Evolutionary conservation across 2,329 filamentous ascomycete genomes (phyloP).

Genomic region (Niveomyces coronatus): DNA sequence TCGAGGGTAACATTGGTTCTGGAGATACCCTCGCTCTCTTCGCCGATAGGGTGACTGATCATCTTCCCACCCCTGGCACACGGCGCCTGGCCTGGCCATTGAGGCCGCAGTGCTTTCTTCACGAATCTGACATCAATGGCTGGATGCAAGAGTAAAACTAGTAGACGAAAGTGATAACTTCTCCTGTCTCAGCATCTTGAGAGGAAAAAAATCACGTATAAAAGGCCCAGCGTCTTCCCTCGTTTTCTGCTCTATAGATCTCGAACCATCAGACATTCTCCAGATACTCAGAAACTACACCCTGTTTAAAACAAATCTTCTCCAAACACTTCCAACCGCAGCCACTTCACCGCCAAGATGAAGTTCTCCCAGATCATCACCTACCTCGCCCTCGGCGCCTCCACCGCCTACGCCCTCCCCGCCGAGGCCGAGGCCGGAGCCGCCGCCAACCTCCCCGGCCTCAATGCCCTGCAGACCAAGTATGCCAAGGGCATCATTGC

Average conservation of each 20-base stretch:
- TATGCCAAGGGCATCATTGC: conserved; percentile 15
- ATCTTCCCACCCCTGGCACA: no score
- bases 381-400: conserved; percentile 7
- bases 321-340: background rate
- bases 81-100: no score
- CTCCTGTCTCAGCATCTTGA: background rate
- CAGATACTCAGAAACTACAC: background rate
- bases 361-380: conserved; percentile 4
- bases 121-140: no score
- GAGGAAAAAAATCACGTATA: background rate
- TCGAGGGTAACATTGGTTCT: no score
- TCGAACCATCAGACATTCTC: background rate
- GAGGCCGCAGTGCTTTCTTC: no score
- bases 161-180: background rate
- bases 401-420: conserved; percentile 8
- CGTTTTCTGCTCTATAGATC: background rate
- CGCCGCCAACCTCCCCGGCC: conserved; percentile 13
- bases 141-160: background rate
- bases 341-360: background rate
- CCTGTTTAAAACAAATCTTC: background rate
- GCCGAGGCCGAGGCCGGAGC: conserved; percentile 5
- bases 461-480: conserved; percentile 13
- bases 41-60: background rate
- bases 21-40: background rate
- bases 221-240: background rate